Percentiles rank a stretch among this genome's conserved stretches.
Conservation (phyloP, 345 rosid species). For the Kernera saxatilis region DNA sequence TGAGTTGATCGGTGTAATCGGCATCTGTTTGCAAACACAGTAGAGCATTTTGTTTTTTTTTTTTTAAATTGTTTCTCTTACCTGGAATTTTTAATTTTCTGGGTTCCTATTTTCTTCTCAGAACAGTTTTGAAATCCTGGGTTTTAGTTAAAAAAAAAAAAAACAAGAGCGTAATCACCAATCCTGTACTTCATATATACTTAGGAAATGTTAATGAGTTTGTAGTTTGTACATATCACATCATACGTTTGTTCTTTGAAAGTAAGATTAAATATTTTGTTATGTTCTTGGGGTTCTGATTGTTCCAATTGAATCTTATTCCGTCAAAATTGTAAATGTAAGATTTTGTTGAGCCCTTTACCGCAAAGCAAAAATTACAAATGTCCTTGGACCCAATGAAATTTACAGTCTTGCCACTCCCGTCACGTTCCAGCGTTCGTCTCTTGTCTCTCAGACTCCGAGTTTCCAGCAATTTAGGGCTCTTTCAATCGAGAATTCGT, state of each 20-base stretch:
- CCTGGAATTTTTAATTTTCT: not conserved
- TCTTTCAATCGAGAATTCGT: not conserved
- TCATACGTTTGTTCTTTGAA: not conserved
- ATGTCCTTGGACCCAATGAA: not conserved
- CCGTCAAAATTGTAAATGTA: not conserved
- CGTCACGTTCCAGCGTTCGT: not conserved
- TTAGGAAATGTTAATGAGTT: not conserved
- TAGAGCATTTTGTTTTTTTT: not conserved
- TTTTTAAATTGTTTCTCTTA: not conserved
- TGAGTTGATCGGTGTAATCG: slow-evolving; percentile 9
- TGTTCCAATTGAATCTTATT: not conserved
- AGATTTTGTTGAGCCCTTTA: not conserved
- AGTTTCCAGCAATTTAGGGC: not conserved
- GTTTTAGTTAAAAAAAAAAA: not conserved
- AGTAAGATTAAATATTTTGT: slow-evolving; percentile 7
- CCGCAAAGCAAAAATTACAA: not conserved
- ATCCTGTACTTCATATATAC: not conserved
- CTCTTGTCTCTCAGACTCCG: not conserved
- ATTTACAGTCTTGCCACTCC: slow-evolving; percentile 12
- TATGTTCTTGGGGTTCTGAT: not conserved
- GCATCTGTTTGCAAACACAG: slow-evolving; percentile 17
- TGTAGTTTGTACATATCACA: slow-evolving; percentile 17
- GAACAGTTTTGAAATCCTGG: slow-evolving; percentile 14
- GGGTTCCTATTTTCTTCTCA: slow-evolving; percentile 23
- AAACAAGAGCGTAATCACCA: slow-evolving; percentile 4